phyloP scores from a whole-genome alignment of 2,329 filamentous ascomycete genomes.

The Endoconidiophora laricicola region DNA sequence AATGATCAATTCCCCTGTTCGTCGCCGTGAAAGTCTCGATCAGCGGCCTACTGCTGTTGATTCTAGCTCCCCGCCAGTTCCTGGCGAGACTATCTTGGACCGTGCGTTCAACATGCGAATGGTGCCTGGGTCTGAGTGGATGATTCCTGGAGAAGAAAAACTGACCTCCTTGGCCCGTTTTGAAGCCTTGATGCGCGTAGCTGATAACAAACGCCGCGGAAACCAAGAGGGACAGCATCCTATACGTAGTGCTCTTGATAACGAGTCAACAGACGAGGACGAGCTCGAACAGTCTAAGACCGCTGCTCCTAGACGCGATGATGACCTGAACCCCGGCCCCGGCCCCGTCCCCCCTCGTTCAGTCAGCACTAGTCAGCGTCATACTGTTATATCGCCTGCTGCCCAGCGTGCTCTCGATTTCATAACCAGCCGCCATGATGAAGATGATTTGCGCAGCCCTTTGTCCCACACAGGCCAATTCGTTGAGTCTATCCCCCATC shows the following conservation, averaged over 20 bases:
- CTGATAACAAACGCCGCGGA: constrained; percentile 33
- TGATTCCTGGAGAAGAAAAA: constrained; percentile 41
- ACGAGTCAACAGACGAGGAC: constrained; percentile 25
- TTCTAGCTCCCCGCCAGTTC: constrained; percentile 34
- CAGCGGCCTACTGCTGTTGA: constrained; percentile 24
- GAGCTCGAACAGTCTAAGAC: constrained; percentile 16
- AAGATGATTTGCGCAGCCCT: constrained; percentile 16
- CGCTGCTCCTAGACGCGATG: background rate
- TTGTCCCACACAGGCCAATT: constrained; percentile 10
- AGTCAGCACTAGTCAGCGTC: constrained; percentile 17
- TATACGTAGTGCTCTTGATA: constrained; percentile 16
- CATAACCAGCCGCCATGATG: constrained; percentile 25
- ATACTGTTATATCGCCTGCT: constrained; percentile 26
- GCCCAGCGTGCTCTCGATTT: constrained; percentile 35
- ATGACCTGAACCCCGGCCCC: background rate
- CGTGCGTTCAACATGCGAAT: constrained; percentile 46
- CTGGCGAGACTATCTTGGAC: constrained; percentile 50
- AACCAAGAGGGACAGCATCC: constrained; percentile 20
- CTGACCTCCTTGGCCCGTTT: constrained; percentile 48
- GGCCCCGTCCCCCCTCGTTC: background rate
- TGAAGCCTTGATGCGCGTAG: constrained; percentile 47
- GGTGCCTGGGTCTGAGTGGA: constrained; percentile 42
- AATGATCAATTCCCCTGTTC: constrained; percentile 37
- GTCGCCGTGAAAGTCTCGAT: constrained; percentile 36
- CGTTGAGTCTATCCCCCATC: constrained; percentile 15